phyloP scores from a whole-genome alignment of 2,329 filamentous ascomycete genomes.

The Exophiala calicioides region DNA sequence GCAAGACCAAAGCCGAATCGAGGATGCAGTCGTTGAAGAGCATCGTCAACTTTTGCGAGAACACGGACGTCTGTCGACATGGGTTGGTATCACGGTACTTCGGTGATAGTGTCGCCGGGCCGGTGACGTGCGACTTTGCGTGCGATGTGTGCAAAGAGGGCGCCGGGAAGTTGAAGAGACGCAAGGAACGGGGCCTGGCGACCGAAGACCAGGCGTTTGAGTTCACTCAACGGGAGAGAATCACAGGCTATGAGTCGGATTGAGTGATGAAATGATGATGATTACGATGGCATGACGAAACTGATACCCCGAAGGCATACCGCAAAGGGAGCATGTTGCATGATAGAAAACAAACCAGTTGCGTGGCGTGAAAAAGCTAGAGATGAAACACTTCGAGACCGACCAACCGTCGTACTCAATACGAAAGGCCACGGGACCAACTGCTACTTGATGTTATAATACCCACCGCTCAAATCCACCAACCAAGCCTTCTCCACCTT shows the following conservation, averaged over 20 bases:
- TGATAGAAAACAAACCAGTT: no score
- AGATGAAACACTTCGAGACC: no score
- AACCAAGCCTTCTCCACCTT: conserved; percentile 94
- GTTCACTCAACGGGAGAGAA: conserved; percentile 33
- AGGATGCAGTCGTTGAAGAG: conserved; percentile 65
- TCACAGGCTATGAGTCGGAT: conserved; percentile 26
- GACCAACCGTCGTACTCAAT: no score
- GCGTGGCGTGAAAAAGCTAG: no score
- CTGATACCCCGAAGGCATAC: conserved; percentile 9
- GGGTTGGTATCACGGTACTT: conserved; percentile 74
- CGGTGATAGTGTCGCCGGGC: conserved; percentile 50
- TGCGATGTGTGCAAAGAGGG: conserved; percentile 78
- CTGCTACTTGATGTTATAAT: conserved; percentile 61
- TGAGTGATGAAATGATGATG: conserved; percentile 13
- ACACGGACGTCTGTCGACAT: conserved; percentile 72
- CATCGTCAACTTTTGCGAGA: conserved; percentile 80
- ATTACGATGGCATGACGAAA: conserved; percentile 4
- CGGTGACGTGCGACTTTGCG: conserved; percentile 63
- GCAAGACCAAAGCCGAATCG: conserved; percentile 47
- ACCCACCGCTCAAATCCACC: conserved; percentile 81
- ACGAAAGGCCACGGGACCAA: neutral
- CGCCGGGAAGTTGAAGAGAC: conserved; percentile 55
- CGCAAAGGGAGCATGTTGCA: conserved; percentile 1
- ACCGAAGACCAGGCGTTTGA: conserved; percentile 34
- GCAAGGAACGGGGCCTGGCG: conserved; percentile 48